These are phyloP conservation scores for Penicillium sclerotiorum DNA, from an alignment of 2,329 filamentous ascomycete genomes.

Conservation along the genomic window DNA sequence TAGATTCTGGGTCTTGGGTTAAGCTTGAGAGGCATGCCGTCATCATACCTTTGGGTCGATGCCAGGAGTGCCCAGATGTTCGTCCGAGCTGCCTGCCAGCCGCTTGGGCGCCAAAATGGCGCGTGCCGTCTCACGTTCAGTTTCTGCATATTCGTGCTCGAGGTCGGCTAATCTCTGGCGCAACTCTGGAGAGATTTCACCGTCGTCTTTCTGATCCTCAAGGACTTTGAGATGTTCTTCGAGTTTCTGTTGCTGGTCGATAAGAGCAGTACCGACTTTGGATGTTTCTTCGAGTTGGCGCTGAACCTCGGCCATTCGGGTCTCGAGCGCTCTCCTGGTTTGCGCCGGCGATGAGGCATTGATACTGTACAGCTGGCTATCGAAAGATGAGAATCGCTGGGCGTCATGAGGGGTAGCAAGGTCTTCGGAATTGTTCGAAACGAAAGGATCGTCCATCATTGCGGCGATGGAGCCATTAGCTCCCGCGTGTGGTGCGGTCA, in stretches of 20 bases:
- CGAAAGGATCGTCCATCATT: constrained; percentile 60
- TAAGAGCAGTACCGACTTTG: constrained; percentile 80
- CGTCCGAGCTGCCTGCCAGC: constrained; percentile 71
- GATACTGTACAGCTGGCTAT: constrained; percentile 75
- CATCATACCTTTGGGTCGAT: constrained; percentile 50
- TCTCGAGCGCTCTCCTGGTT: constrained; percentile 84
- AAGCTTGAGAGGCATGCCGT: not conserved
- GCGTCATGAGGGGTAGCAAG: constrained; percentile 45
- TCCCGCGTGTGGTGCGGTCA: constrained; percentile 19
- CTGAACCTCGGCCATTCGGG: constrained; percentile 90
- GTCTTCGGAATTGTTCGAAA: constrained; percentile 49
- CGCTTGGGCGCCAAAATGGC: constrained; percentile 83
- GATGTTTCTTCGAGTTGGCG: constrained; percentile 89
- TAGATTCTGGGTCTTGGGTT: constrained; percentile 5
- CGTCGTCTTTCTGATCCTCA: constrained; percentile 73
- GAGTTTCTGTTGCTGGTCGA: constrained; percentile 84
- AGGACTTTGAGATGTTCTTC: constrained; percentile 82
- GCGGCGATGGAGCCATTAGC: constrained; percentile 22
- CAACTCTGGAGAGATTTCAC: constrained; percentile 79
- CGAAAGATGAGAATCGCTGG: constrained; percentile 80
- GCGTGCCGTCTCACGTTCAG: constrained; percentile 84
- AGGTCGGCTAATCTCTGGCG: constrained; percentile 81
- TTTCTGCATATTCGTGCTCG: constrained; percentile 93
- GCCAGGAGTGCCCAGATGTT: constrained; percentile 48
- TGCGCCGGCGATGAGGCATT: constrained; percentile 83